Base-by-base conservation (phyloP, 2,329 filamentous ascomycete species). In the Aureobasidium namibiae region DNA sequence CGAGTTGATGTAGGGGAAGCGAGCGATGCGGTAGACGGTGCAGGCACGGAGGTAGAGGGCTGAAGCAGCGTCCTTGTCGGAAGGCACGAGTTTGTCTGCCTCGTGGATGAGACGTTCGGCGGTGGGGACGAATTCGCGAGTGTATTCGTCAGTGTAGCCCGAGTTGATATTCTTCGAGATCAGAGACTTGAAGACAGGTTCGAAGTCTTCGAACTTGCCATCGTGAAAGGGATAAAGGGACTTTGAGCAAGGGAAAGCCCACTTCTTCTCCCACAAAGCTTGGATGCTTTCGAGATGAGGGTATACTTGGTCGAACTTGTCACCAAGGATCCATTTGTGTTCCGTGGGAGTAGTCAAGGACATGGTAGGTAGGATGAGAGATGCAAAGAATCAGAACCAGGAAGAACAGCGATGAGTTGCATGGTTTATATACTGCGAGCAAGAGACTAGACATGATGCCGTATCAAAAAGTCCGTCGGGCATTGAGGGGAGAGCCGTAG, bases 261-360 rank as follows among this genome's bases (percentile, higher is more conserved):
- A 72, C 58, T 72, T 73, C 60, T 68, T 70, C 54, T 66, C 64
- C 71, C 71, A 73, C 33, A 88, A 73, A 10, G 79, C 79, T 67
- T 80, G 75, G 64, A 86, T 84, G 24, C 80, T 80, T 34, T 78
- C 75, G 64, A 85, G 81, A 67, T 86, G 84, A 21, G 82, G 77
- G 46, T 78, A 76, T 46, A 74, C 68, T 33, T 75, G 73, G 59
- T 77, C 68, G 64, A 80, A 77, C 56, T 74, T 75, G 57, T 78
- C 74, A 62, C 76, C 77, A 38, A 79, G 71, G 33, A 72, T 70
- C 70, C 70, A 72, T 34, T 61, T 56, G 52, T 61, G 50, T 24
- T 54, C 21, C 33, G 59, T 50, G 23, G 59, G 59, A 34, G 59
- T 42, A 23, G 59, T 48, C n/a, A 60, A 41, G 13, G 58, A 54